Evolutionary conservation across 2,329 filamentous ascomycete genomes (phyloP).

Genomic region (Ophiostoma australiae): DNA sequence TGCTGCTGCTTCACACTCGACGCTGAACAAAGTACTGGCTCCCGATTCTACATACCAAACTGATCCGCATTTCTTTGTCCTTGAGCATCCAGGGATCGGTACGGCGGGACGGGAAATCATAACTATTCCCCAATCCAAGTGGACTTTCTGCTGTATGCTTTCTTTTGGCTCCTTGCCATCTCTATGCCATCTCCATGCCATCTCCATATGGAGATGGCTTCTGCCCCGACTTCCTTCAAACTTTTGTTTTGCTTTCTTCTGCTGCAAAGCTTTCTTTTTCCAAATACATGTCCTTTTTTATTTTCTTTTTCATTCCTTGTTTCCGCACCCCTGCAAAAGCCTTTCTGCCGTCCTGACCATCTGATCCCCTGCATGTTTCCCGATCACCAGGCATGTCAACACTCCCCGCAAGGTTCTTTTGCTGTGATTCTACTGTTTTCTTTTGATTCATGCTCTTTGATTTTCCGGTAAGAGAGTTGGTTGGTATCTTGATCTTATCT

Average conservation of each 20-base stretch:
- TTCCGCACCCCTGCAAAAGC: background rate
- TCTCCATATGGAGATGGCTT: background rate
- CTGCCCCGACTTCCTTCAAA: too few relatives aligned
- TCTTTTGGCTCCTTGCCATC: background rate
- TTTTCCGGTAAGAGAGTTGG: background rate
- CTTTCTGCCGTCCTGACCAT: background rate
- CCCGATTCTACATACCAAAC: background rate
- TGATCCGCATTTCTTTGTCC: background rate
- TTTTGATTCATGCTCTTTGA: background rate
- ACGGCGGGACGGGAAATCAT: conserved; percentile 4
- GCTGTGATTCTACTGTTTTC: background rate
- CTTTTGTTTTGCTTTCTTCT: background rate
- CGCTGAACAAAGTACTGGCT: background rate
- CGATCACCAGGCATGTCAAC: background rate
- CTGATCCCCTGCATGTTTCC: background rate
- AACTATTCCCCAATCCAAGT: background rate
- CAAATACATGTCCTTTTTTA: too few relatives aligned
- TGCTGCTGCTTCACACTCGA: background rate
- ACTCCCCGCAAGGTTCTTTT: background rate
- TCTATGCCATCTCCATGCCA: background rate
- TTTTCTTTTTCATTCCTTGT: too few relatives aligned
- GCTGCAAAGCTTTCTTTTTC: background rate
- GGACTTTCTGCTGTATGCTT: background rate
- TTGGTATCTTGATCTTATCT: background rate
- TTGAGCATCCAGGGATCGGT: background rate